Evolutionary conservation across 805 yeast species (phyloP).

Genomic region (Lipomyces orientalis): DNA sequence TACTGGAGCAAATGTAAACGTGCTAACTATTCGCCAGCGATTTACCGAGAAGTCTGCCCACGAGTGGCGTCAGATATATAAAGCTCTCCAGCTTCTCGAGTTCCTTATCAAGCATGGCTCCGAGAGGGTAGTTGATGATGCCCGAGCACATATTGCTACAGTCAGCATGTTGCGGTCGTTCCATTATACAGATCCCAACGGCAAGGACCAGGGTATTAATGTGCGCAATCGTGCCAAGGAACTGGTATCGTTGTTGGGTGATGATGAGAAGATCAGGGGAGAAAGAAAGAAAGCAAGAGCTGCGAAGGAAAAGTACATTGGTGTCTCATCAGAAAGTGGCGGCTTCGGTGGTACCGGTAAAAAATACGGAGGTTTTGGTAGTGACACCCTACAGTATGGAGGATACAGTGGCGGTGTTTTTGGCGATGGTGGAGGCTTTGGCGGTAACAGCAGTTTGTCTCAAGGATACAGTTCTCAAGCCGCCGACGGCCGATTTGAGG

Average conservation of each 20-base stretch:
- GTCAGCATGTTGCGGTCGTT: constrained; percentile 88
- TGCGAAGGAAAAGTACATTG: constrained; percentile 81
- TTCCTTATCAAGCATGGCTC: constrained; percentile 90
- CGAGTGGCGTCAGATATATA: constrained; percentile 98
- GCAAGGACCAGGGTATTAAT: constrained; percentile 94
- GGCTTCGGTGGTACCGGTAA: constrained; percentile 46
- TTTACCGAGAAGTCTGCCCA: constrained; percentile 95
- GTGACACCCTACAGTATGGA: constrained; percentile 45
- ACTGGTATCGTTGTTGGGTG: constrained; percentile 70
- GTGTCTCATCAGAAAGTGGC: constrained; percentile 57
- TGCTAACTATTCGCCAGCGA: constrained; percentile 60
- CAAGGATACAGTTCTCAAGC: constrained; percentile 11
- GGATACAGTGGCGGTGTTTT: constrained; percentile 47
- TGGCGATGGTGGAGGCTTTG: constrained; percentile 51
- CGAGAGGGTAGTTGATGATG: constrained; percentile 94
- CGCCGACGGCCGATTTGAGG: constrained; percentile 34
- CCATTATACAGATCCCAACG: constrained; percentile 92
- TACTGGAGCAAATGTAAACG: background rate
- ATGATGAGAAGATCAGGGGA: constrained; percentile 73
- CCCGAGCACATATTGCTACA: constrained; percentile 78
- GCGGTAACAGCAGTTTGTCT: constrained; percentile 21
- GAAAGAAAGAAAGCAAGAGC: constrained; percentile 92
- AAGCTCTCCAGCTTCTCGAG: constrained; percentile 88
- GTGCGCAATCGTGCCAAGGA: constrained; percentile 90
- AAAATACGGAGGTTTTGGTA: constrained; percentile 47